A percentile compares a stretch with the other conserved stretches of the same genome.
Conservation (phyloP, 805 yeast genomes). For the Spathaspora hagerdaliae region DNA sequence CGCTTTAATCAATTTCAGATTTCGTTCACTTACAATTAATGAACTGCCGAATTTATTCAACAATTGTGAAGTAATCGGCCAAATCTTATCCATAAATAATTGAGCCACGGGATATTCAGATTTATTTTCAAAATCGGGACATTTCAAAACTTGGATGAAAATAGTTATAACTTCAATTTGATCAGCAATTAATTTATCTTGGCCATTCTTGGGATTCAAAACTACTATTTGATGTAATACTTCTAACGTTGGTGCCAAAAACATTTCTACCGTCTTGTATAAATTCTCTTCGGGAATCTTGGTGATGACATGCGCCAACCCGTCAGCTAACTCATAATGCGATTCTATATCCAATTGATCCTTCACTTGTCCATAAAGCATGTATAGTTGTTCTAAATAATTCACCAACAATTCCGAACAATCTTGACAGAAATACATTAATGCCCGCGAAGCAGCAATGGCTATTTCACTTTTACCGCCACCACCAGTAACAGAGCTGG, state of each 20-base stretch:
- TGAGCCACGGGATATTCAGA: slow-evolving; percentile 47
- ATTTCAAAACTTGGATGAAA: slow-evolving; percentile 54
- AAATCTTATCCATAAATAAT: slow-evolving; percentile 47
- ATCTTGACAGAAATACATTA: slow-evolving; percentile 92
- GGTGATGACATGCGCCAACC: slow-evolving; percentile 77
- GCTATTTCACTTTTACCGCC: slow-evolving; percentile 44
- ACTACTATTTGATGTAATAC: slow-evolving; percentile 29
- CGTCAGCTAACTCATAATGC: slow-evolving; percentile 78
- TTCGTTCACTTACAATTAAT: slow-evolving; percentile 66
- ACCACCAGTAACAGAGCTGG: background rate
- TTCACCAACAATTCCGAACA: slow-evolving; percentile 64
- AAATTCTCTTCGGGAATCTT: slow-evolving; percentile 54
- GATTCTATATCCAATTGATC: slow-evolving; percentile 61
- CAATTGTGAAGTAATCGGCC: slow-evolving; percentile 53
- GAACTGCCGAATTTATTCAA: slow-evolving; percentile 55
- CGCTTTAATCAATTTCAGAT: slow-evolving; percentile 62
- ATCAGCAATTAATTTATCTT: slow-evolving; percentile 52
- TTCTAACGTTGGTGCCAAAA: slow-evolving; percentile 62
- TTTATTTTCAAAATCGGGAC: slow-evolving; percentile 31
- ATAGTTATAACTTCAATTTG: slow-evolving; percentile 66
- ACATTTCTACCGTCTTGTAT: slow-evolving; percentile 52
- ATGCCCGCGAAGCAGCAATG: slow-evolving; percentile 87
- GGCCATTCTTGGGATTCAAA: slow-evolving; percentile 9
- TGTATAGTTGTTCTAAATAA: slow-evolving; percentile 70
- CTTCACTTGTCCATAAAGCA: slow-evolving; percentile 58